Percentiles rank a stretch among this genome's conserved stretches.
Conservation (phyloP, 192 early-diverging fungal species). For the Linnemannia elongata region DNA sequence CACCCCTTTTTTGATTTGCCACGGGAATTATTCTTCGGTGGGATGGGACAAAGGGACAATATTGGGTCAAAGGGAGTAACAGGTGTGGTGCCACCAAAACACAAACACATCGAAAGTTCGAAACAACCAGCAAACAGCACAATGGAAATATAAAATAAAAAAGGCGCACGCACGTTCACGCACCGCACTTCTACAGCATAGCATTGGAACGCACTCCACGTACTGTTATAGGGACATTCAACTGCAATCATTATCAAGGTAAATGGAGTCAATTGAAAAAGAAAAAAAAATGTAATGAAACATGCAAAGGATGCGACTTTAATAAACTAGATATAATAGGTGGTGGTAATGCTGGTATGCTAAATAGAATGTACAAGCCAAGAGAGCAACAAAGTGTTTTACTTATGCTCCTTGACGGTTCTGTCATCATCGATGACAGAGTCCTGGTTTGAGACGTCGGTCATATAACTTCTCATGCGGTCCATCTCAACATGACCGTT, state of each 20-base stretch:
- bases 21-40: neutral
- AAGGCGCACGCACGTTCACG: no score
- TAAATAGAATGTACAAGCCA: constrained; percentile 1
- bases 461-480: constrained; percentile 30
- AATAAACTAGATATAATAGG: neutral
- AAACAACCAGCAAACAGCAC: no score
- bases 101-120: no score
- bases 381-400: neutral
- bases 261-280: neutral
- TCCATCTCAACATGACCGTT: constrained; percentile 32
- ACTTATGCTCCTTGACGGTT: neutral
- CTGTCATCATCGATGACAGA: constrained; percentile 25
- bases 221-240: no score
- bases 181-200: no score
- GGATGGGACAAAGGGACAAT: no score
- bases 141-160: no score
- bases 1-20: constrained; percentile 1
- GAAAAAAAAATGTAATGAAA: neutral
- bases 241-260: neutral
- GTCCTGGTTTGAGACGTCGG: constrained; percentile 9
- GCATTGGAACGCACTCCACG: no score
- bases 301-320: neutral
- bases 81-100: no score
- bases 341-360: constrained; percentile 1
- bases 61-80: no score